Evolutionary conservation across 371 early-diverging fungal species (phyloP), one percentile per base, ranked within the genome.

Genomic region (Vairimorpha necatrix): DNA sequence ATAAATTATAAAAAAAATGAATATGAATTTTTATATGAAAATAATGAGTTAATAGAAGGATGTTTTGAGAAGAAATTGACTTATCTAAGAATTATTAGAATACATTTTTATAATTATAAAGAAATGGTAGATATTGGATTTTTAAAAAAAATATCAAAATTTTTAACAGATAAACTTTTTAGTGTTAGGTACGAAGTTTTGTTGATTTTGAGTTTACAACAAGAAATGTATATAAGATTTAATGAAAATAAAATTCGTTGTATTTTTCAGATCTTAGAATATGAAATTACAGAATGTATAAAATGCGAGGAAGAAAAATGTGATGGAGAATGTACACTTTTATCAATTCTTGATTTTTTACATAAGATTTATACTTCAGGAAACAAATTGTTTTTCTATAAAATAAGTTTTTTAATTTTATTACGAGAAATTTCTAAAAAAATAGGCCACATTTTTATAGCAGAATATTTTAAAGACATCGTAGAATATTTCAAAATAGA

Each of bases 241-340:
- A 65, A 18, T 38, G 73, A 72, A 61, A 30, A 47, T 13, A 65
- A 34, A 16, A 70, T 80, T n/a, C 48, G 73, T 30, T 38, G 20
- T 14, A 70, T 80, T 50, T 77, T 80, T 70, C 4, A 62, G 32
- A n/a, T 48, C 22, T 53, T 80, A 20, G 81, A 80, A 61, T 72
- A 69, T 48, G 30, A 61, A 22, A 65, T 58, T 33, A 34, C 18
- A n/a, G 69, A 75, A 24, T 78, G 78, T 58, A 18, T 32, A 28
- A 38, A 58, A 32, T 30, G 47, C 11, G 16, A 16, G 11, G 42
- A 42, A 42, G 16, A 42, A 11, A 6, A 32, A 0, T 76, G 69
- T 38, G 36, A 65, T 13, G 28, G 28, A 16, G 58, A 39, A 20
- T 78, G 78, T 48, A 61, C 63, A 22, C 24, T 56, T 18, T 14